These are phyloP conservation scores for Candida easanensis DNA, from an alignment of 805 yeast genomes.

Conservation along the genomic window DNA sequence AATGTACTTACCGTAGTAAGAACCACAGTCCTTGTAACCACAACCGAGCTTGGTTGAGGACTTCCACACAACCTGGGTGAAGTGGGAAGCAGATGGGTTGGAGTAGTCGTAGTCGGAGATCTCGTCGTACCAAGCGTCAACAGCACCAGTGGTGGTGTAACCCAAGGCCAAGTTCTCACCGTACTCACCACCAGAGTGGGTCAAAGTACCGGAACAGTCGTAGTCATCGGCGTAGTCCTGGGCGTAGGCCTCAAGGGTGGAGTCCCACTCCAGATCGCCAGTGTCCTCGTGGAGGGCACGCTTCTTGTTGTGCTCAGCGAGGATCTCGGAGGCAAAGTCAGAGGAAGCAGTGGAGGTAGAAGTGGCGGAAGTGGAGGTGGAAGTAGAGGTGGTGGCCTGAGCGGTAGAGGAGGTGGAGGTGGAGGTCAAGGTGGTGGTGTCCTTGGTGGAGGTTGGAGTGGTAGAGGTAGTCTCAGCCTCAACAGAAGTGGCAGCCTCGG, in stretches of 20 bases:
- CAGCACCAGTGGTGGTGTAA: slow-evolving; percentile 49
- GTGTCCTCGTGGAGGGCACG: slow-evolving; percentile 47
- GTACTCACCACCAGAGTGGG: slow-evolving; percentile 69
- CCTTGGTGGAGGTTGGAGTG: slow-evolving; percentile 11
- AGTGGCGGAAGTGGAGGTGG: slow-evolving; percentile 20
- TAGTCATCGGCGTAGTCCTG: slow-evolving; percentile 47
- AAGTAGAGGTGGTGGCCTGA: slow-evolving; percentile 22
- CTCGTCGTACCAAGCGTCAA: slow-evolving; percentile 79
- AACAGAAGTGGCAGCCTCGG: slow-evolving; percentile 4
- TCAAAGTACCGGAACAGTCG: slow-evolving; percentile 59
- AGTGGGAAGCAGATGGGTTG: slow-evolving; percentile 68
- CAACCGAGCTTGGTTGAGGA: slow-evolving; percentile 69
- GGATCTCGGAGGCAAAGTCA: slow-evolving; percentile 41
- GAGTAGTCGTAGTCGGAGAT: slow-evolving; percentile 50
- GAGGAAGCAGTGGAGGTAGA: slow-evolving; percentile 24
- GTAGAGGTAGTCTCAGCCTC: slow-evolving; percentile 20
- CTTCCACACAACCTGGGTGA: slow-evolving; percentile 84
- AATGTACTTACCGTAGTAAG: slow-evolving; percentile 55
- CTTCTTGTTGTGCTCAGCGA: slow-evolving; percentile 48
- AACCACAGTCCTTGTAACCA: slow-evolving; percentile 61
- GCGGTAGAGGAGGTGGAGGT: slow-evolving; percentile 19
- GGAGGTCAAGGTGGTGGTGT: slow-evolving; percentile 9
- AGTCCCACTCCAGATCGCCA: slow-evolving; percentile 50
- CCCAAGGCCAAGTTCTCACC: slow-evolving; percentile 87
- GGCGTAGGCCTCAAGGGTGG: slow-evolving; percentile 46